A percentile compares a stretch with the other conserved stretches of the same genome.
phyloP scores from a whole-genome alignment of 305 asterid genomes.

The Solanum hybrid region DNA sequence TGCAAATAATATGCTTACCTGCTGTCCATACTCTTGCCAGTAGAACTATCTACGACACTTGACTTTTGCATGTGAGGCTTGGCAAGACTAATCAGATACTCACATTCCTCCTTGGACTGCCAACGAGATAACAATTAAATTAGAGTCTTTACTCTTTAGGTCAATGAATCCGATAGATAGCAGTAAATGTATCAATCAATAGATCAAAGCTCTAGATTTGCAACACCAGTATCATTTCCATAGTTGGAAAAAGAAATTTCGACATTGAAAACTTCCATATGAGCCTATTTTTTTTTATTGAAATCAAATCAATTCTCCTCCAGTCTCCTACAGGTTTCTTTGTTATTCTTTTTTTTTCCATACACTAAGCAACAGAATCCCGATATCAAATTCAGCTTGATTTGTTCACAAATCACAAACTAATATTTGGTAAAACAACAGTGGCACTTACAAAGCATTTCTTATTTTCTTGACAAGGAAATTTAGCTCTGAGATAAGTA shows the following conservation, averaged over 20 bases:
- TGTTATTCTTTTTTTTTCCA: background rate
- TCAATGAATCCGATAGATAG: background rate
- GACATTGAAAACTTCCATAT: background rate
- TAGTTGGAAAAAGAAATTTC: background rate
- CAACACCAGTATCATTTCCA: background rate
- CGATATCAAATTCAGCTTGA: background rate
- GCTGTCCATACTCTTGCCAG: conserved; percentile 85
- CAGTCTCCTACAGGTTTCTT: background rate
- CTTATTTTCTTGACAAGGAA: background rate
- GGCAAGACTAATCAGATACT: conserved; percentile 77
- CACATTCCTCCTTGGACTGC: conserved; percentile 88
- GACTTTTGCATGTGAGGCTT: conserved; percentile 85
- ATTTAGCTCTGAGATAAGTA: background rate
- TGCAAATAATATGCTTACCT: conserved; percentile 33
- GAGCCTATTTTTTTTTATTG: background rate
- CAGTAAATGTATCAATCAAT: background rate
- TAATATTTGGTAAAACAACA: background rate
- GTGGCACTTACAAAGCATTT: background rate
- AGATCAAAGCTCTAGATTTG: background rate
- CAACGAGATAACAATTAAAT: conserved; percentile 7
- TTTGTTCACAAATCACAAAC: background rate
- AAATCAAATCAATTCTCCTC: background rate
- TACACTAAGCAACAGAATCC: background rate
- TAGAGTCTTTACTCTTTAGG: conserved; percentile 3
- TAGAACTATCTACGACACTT: conserved; percentile 69